Evolutionary conservation across 75 land plant genomes (phyloP).

Genomic region (Pinus albicaulis): DNA sequence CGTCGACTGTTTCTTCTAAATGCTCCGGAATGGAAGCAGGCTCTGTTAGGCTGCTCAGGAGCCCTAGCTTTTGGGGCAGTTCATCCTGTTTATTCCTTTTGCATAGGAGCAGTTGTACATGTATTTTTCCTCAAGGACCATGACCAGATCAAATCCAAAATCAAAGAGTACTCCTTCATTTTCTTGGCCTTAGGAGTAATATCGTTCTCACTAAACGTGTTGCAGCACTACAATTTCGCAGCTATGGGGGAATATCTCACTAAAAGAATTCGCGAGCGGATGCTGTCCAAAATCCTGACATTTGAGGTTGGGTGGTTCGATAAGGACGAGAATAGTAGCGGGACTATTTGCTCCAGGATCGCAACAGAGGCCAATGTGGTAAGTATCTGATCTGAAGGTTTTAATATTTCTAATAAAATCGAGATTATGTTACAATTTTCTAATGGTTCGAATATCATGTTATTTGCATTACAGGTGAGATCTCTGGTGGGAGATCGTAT

Average conservation of each 20-base stretch:
- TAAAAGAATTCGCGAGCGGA: slow-evolving; percentile 59
- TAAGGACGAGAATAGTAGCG: slow-evolving; percentile 62
- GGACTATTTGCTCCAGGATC: slow-evolving; percentile 61
- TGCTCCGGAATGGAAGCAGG: slow-evolving; percentile 66
- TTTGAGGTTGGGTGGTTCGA: slow-evolving; percentile 92
- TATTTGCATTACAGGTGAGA: slow-evolving; percentile 39
- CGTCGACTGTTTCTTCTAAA: slow-evolving; percentile 54
- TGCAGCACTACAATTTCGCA: slow-evolving; percentile 70
- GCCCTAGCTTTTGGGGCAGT: slow-evolving; percentile 56
- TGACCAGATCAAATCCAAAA: slow-evolving; percentile 17
- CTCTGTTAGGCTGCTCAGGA: slow-evolving; percentile 46
- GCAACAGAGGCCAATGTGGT: slow-evolving; percentile 73
- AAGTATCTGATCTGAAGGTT: neutral
- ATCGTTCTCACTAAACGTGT: slow-evolving; percentile 33
- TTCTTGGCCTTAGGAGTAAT: slow-evolving; percentile 38
- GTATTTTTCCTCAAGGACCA: slow-evolving; percentile 45
- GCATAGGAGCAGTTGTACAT: slow-evolving; percentile 45
- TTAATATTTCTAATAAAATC: neutral
- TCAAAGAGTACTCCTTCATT: slow-evolving; percentile 29
- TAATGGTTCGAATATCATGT: neutral
- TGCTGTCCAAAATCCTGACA: slow-evolving; percentile 54
- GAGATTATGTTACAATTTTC: neutral
- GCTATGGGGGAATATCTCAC: slow-evolving; percentile 69
- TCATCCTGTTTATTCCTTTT: slow-evolving; percentile 57
- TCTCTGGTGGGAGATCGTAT: slow-evolving; percentile 70